Conservation (phyloP, 805 yeast species). For the Middelhovenomyces tepae region DNA sequence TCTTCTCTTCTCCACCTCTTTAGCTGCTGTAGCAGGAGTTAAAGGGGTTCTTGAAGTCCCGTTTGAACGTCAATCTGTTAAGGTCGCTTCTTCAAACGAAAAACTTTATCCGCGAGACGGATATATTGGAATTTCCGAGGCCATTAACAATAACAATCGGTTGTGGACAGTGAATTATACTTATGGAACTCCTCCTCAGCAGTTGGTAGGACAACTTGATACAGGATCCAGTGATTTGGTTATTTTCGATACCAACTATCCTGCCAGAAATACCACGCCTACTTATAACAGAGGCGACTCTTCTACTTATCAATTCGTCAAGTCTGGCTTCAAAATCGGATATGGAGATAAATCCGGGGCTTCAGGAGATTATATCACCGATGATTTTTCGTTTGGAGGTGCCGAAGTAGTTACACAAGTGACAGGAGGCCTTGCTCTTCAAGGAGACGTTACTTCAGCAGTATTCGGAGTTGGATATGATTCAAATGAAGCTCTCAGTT, state of each 20-base stretch:
- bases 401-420: too few relatives aligned
- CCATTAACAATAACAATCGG: too few relatives aligned
- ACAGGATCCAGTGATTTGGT: constrained; percentile 72
- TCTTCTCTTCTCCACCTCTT: too few relatives aligned
- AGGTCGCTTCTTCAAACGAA: too few relatives aligned
- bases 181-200: constrained; percentile 53
- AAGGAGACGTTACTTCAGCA: too few relatives aligned
- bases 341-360: constrained; percentile 43
- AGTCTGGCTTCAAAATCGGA: constrained; percentile 18
- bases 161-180: too few relatives aligned
- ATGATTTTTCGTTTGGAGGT: constrained; percentile 46
- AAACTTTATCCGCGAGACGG: too few relatives aligned
- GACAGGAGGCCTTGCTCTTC: too few relatives aligned
- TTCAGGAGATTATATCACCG: constrained; percentile 53
- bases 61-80: too few relatives aligned
- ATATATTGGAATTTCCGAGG: too few relatives aligned
- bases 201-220: constrained; percentile 49
- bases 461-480: constrained; percentile 31
- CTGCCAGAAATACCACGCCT: constrained; percentile 29
- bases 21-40: too few relatives aligned
- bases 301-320: constrained; percentile 16
- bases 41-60: too few relatives aligned
- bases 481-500: constrained; percentile 26
- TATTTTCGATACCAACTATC: constrained; percentile 37
- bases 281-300: constrained; percentile 25